Conservation (phyloP, 495 filamentous ascomycete genomes). For the Neurospora sp. region DNA sequence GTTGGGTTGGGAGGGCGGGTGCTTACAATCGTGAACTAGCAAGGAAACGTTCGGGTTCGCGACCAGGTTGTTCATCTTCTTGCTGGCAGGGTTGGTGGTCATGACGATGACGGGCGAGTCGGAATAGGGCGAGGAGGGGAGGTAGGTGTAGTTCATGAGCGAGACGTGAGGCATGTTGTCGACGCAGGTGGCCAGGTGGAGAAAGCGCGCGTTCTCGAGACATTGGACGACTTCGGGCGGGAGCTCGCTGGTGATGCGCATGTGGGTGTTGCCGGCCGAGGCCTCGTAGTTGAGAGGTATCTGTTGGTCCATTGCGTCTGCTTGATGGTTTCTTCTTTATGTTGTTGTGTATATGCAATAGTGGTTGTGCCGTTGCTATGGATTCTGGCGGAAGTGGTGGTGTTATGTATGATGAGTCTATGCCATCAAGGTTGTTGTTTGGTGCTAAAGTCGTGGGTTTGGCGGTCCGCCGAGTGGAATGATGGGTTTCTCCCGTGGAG, state of each 20-base stretch:
- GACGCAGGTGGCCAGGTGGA: constrained; percentile 87
- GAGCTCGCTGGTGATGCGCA: constrained; percentile 54
- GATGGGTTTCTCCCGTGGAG: neutral
- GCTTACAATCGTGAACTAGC: constrained; percentile 85
- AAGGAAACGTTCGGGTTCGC: constrained; percentile 84
- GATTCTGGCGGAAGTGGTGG: no score
- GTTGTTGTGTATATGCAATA: no score
- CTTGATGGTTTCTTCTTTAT: no score
- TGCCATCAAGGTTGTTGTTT: neutral
- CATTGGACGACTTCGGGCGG: constrained; percentile 81
- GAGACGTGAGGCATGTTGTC: constrained; percentile 82
- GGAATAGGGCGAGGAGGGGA: constrained; percentile 70
- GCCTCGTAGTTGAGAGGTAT: constrained; percentile 65
- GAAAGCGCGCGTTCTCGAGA: constrained; percentile 90
- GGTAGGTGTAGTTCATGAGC: constrained; percentile 98
- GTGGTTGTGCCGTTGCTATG: no score
- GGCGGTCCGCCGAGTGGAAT: neutral
- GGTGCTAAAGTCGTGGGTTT: neutral
- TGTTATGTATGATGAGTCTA: neutral
- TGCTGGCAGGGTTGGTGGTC: constrained; percentile 82
- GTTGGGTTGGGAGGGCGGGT: no score
- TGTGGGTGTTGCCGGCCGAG: constrained; percentile 61
- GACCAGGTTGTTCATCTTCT: constrained; percentile 79
- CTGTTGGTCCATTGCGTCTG: constrained; percentile 32
- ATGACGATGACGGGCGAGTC: constrained; percentile 70